phyloP scores from a whole-genome alignment of 306 rosid species.

The Cucurbita pepo region DNA sequence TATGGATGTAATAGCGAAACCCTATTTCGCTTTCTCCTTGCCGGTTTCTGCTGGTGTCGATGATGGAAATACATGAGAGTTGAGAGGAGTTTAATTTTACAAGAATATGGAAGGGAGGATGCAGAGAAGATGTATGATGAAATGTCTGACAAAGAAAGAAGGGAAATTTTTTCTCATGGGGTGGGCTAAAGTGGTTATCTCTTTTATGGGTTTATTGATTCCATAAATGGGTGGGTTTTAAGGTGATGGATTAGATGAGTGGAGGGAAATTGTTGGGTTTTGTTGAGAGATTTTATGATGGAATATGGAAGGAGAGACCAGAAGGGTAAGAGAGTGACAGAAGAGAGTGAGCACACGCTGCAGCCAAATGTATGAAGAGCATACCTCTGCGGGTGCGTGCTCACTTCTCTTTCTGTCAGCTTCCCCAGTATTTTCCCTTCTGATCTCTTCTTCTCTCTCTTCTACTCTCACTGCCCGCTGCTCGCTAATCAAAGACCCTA shows the following conservation, averaged over 20 bases:
- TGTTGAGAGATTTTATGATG: not conserved
- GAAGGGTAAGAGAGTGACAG: constrained; percentile 48
- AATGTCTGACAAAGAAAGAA: not conserved
- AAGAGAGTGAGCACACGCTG: constrained; percentile 94
- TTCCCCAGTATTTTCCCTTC: not conserved
- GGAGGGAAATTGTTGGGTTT: not conserved
- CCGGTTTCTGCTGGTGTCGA: not conserved
- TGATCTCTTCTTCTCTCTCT: not conserved
- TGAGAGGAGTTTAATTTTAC: not conserved
- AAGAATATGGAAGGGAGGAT: not conserved
- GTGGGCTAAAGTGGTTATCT: not conserved
- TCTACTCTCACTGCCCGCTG: not conserved
- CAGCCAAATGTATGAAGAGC: constrained; percentile 12
- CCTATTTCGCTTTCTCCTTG: not conserved
- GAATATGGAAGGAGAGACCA: not conserved
- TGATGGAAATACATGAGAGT: not conserved
- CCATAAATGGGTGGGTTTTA: not conserved
- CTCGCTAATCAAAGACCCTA: not conserved
- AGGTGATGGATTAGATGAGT: not conserved
- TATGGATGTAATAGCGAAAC: not conserved
- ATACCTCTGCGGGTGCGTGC: constrained; percentile 18
- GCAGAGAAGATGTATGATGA: not conserved
- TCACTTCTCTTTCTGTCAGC: constrained; percentile 19
- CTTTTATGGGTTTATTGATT: not conserved
- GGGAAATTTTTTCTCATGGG: not conserved